phyloP scores from a whole-genome alignment of 192 early-diverging fungal species.

The Spizellomyces punctatus region DNA sequence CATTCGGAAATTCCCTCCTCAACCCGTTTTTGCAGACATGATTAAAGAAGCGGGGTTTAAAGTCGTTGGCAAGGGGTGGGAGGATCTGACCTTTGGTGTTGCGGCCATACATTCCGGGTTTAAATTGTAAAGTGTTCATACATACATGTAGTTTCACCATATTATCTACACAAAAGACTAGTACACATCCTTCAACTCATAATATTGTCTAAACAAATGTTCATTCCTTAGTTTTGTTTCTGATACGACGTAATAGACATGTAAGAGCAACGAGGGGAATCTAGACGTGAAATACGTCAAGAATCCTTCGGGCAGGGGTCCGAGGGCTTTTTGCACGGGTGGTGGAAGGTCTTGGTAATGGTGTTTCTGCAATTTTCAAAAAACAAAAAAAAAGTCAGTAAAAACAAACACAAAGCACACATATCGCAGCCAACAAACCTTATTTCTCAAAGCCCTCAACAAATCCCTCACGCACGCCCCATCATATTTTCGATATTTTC shows the following conservation, averaged over 20 bases:
- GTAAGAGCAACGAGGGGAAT: slow-evolving; percentile 87
- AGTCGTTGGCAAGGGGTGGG: slow-evolving; percentile 84
- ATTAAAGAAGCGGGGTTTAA: slow-evolving; percentile 90
- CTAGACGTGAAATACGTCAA: slow-evolving; percentile 85
- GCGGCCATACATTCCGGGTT: slow-evolving; percentile 95
- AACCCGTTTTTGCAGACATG: slow-evolving; percentile 87
- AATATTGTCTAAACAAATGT: slow-evolving; percentile 38
- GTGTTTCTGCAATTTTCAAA: slow-evolving; percentile 70
- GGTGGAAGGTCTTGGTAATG: slow-evolving; percentile 92
- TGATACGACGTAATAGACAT: slow-evolving; percentile 82
- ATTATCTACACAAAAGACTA: background rate
- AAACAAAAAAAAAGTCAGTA: background rate
- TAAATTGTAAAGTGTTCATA: slow-evolving; percentile 65
- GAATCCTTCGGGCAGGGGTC: slow-evolving; percentile 85
- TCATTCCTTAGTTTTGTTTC: slow-evolving; percentile 36
- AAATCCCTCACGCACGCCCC: slow-evolving; percentile 81
- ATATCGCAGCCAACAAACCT: slow-evolving; percentile 57
- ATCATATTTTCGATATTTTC: slow-evolving; percentile 94
- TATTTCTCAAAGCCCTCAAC: slow-evolving; percentile 89
- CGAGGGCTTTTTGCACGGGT: slow-evolving; percentile 74
- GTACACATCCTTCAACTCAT: slow-evolving; percentile 17
- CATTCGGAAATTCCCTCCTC: slow-evolving; percentile 91
- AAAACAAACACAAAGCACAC: background rate
- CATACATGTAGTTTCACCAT: background rate
- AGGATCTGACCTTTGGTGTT: slow-evolving; percentile 96